phyloP scores from a whole-genome alignment of 2,329 filamentous ascomycete genomes.

The Paecilomyces niveus region DNA sequence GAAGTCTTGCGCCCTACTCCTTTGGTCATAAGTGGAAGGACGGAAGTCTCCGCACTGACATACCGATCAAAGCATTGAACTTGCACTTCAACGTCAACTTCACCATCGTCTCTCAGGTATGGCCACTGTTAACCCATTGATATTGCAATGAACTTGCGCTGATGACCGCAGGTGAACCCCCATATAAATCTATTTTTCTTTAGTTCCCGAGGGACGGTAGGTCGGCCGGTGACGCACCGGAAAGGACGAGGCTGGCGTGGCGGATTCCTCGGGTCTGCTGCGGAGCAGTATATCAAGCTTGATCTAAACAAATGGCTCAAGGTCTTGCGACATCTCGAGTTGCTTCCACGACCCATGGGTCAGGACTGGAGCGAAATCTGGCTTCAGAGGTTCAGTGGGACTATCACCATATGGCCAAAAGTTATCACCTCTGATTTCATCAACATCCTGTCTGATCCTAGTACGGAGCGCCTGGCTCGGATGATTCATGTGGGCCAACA shows the following conservation, averaged over 20 bases:
- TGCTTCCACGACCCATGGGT: conserved; percentile 80
- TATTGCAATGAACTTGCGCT: conserved; percentile 18
- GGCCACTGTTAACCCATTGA: not conserved
- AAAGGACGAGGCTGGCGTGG: conserved; percentile 92
- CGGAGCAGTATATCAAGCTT: conserved; percentile 91
- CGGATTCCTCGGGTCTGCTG: conserved; percentile 84
- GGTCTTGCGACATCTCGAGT: conserved; percentile 83
- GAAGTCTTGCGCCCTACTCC: conserved; percentile 76
- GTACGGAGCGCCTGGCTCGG: conserved; percentile 62
- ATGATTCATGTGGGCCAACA: conserved; percentile 91
- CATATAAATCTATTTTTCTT: conserved; percentile 99
- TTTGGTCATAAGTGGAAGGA: conserved; percentile 99
- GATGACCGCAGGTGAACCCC: conserved; percentile 67
- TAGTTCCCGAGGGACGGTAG: conserved; percentile 83
- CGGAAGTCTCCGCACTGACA: conserved; percentile 86
- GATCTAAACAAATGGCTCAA: conserved; percentile 98
- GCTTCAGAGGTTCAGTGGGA: conserved; percentile 91
- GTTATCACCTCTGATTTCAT: conserved; percentile 70
- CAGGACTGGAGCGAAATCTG: conserved; percentile 97
- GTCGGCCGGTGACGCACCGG: conserved; percentile 87
- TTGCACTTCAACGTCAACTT: conserved; percentile 98
- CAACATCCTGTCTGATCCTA: conserved; percentile 80
- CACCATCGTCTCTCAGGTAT: conserved; percentile 65
- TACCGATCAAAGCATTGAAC: conserved; percentile 88
- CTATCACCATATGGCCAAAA: conserved; percentile 93